phyloP scores from a whole-genome alignment of 2,329 filamentous ascomycete genomes.

The Dactylella cylindrospora region DNA sequence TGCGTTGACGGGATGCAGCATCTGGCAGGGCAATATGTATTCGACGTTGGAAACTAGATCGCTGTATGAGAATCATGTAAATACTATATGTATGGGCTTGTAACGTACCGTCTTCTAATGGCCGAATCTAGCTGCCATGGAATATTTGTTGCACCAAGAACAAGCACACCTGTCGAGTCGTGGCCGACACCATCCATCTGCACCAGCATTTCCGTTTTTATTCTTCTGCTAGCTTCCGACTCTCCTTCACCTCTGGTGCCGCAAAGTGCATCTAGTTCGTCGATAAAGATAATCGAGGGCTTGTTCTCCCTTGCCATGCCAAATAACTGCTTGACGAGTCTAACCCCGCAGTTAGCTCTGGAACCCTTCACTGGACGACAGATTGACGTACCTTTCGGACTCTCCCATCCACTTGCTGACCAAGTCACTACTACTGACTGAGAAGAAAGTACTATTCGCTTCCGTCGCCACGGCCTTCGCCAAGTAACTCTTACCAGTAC shows the following conservation, averaged over 20 bases:
- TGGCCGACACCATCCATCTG: slow-evolving; percentile 99
- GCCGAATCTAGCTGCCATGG: slow-evolving; percentile 97
- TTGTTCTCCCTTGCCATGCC: slow-evolving; percentile 98
- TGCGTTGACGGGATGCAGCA: slow-evolving; percentile 78
- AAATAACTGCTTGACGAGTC: slow-evolving; percentile 93
- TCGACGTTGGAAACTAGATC: slow-evolving; percentile 73
- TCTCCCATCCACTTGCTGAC: slow-evolving; percentile 99
- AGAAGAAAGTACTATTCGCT: slow-evolving; percentile 99
- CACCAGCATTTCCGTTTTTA: slow-evolving; percentile 97
- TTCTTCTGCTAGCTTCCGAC: slow-evolving; percentile 92
- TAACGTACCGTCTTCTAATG: slow-evolving; percentile 71
- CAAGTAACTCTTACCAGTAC: slow-evolving; percentile 95
- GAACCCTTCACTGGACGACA: neutral
- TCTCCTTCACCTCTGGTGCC: slow-evolving; percentile 92
- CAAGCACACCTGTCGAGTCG: slow-evolving; percentile 88
- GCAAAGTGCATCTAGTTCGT: slow-evolving; percentile 95
- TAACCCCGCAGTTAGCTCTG: slow-evolving; percentile 51
- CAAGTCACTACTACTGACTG: slow-evolving; percentile 92
- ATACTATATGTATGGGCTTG: neutral
- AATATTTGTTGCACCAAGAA: slow-evolving; percentile 95
- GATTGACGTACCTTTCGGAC: slow-evolving; percentile 74
- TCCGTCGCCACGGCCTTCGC: slow-evolving; percentile 97
- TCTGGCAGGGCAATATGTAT: slow-evolving; percentile 96
- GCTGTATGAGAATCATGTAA: neutral
- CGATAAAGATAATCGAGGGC: slow-evolving; percentile 97